Percentiles rank a stretch among this genome's conserved stretches.
These are phyloP conservation scores for Aureobasidium sp. DNA, from an alignment of 2,329 filamentous ascomycete species.

Conservation along the genomic window DNA sequence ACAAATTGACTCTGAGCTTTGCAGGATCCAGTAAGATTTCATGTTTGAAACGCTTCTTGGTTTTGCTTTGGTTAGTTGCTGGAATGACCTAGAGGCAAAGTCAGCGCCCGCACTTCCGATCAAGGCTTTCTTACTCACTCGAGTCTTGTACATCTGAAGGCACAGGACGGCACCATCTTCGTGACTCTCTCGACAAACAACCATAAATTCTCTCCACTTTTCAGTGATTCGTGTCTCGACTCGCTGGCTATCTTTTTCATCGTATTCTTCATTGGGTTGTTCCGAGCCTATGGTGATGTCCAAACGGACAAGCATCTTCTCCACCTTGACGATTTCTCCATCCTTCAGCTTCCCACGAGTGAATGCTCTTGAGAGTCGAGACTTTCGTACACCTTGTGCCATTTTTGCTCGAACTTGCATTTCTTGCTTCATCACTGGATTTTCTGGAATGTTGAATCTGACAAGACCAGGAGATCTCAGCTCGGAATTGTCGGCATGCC, in stretches of 20 bases:
- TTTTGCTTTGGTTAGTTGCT: constrained; percentile 45
- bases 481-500: not conserved
- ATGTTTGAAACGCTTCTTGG: constrained; percentile 49
- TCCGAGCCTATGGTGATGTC: constrained; percentile 40
- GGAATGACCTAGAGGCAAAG: constrained; percentile 44
- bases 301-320: constrained; percentile 60
- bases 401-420: constrained; percentile 34
- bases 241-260: constrained; percentile 55
- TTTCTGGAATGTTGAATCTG: constrained; percentile 38
- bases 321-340: constrained; percentile 60
- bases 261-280: constrained; percentile 53
- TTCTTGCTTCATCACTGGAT: constrained; percentile 29
- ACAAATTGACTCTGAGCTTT: constrained; percentile 53
- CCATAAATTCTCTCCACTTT: constrained; percentile 59
- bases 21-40: constrained; percentile 51
- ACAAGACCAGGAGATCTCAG: constrained; percentile 24
- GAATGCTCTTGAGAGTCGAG: constrained; percentile 26
- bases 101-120: constrained; percentile 13
- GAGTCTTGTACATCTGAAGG: constrained; percentile 54
- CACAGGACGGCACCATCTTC: constrained; percentile 49
- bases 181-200: constrained; percentile 53
- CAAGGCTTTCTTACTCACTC: constrained; percentile 6
- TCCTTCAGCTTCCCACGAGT: constrained; percentile 40
- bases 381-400: constrained; percentile 32
- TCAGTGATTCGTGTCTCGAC: constrained; percentile 53